Base-by-base conservation (phyloP, 2,329 filamentous ascomycete species). In the Sclerotinia borealis region DNA sequence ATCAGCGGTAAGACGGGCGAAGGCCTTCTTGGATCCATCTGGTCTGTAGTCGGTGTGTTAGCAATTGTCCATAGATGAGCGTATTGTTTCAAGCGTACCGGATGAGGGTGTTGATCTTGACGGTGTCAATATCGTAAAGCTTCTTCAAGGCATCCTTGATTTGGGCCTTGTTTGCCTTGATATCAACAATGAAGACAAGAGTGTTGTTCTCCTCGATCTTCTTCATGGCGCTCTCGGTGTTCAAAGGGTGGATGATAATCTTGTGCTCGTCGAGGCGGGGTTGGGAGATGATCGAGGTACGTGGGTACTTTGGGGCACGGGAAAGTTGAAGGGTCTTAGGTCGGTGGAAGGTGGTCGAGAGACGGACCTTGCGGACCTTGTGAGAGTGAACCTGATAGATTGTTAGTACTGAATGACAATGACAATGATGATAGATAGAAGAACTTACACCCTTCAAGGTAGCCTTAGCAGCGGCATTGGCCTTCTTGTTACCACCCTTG, bases 151-250 rank as follows among this genome's bases (percentile, higher is more conserved):
- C 91, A 76, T 87, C 85, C 87, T 97, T 97, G 84, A 99, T 99
- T 85, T 99, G 95, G 78, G 92, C 88, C 91, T 99, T 99, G 89
- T 99, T 99, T 80, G 93, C 88, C 89, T 96, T 96, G 80, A 93
- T 83, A 74, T 97, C 90, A 77, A 96, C 92, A 74, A 96, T 96
- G 86, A 97, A 97, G 78, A 96, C 92, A 60, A 99, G 88, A 73
- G 95, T 99, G 88, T 99, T 99, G 88, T 99, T 93, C 90, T 99
- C 95, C 86, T 99, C 95, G 75, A 99, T 97, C 90, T 97, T 97
- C 92, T 99, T 99, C 93, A 99, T 98, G 77, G 96, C 95, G 77
- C 90, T 95, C 90, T 99, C 95, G 67, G 95, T 99, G 89, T 99
- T 99, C 78, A 99, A 87, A 72, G 95, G 95, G 88, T 97, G 92